A percentile compares a stretch with the other conserved stretches of the same genome.
phyloP scores from a whole-genome alignment of 768 basidiomycete species.

The Hebeloma cylindrosporum region DNA sequence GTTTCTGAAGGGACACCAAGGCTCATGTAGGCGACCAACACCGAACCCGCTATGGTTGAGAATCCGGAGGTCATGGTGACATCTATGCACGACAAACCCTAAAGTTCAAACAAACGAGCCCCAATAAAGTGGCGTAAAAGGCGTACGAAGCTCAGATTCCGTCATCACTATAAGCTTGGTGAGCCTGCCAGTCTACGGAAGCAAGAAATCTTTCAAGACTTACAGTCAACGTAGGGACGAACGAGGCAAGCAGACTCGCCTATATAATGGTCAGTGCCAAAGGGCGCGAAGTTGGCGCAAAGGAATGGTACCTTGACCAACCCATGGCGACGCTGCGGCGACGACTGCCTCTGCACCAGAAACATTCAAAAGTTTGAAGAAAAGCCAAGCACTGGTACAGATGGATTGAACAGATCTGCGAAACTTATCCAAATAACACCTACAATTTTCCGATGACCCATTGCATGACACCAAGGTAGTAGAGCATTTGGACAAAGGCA shows the following conservation, averaged over 20 bases:
- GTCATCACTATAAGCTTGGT: constrained; percentile 58
- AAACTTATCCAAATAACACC: constrained; percentile 23
- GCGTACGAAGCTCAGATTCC: constrained; percentile 70
- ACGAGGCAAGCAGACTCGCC: constrained; percentile 84
- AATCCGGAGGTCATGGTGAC: constrained; percentile 89
- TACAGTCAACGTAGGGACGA: constrained; percentile 73
- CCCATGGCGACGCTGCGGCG: constrained; percentile 87
- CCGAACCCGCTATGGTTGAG: constrained; percentile 89
- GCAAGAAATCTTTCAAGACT: constrained; percentile 21
- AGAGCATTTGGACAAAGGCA: constrained; percentile 88
- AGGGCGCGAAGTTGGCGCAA: background rate
- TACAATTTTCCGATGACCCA: constrained; percentile 87
- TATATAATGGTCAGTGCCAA: constrained; percentile 6
- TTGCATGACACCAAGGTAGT: constrained; percentile 90
- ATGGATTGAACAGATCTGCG: background rate
- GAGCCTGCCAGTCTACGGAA: background rate
- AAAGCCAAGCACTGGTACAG: constrained; percentile 76
- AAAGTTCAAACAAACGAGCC: background rate
- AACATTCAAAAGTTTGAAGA: constrained; percentile 87
- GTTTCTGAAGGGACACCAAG: constrained; percentile 77
- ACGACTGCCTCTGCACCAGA: constrained; percentile 94
- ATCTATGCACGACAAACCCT: constrained; percentile 32
- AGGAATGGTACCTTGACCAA: constrained; percentile 65
- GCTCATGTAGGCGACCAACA: constrained; percentile 78
- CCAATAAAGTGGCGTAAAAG: background rate